Evolutionary conservation across 2,329 filamentous ascomycete species (phyloP), one percentile per base, ranked within the genome.

Genomic region (Diaporthe ampelina): DNA sequence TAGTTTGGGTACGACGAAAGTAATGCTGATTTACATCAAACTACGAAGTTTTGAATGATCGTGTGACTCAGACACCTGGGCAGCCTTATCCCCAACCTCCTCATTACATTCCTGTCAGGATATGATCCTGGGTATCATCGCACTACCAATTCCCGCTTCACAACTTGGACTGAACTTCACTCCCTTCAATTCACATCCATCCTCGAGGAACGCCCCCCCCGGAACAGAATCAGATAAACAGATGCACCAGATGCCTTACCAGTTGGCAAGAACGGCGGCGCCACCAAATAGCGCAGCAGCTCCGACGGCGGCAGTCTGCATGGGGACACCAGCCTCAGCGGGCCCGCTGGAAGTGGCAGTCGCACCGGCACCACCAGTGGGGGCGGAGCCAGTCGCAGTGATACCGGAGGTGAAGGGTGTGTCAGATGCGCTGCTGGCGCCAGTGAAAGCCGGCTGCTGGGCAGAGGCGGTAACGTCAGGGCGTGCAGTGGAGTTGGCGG

Each of bases 391-490:
- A 7, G 73, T 65, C 2, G 58, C 57, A 13, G 67, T 61, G 8
- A 73, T 37, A 2, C 26, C 73, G 3, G 73, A 72, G 26, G 73
- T 73, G 59, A 75, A 75, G 10, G 70, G 73, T 13, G 63, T 45
- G 15, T 19, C 59, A 9, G 59, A 48, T 26, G 81, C 79, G 21
- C 75, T 78, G 0, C 79, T 77, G 1, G 72, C 75, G 7, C 77
- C 76, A 59, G 74, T 76, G 65, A 81, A 84, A 0, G 80, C 83
- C 7, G 85, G 82, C 15, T 79, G 76, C 52, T 85, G 82, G 5
- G 81, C 82, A 32, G 78, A 78, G 1, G 81, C 76, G 4, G 79
- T 80, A 9, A 84, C 82, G 61, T 88, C 81, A 0, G 86, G 86
- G 24, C 77, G 75, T 4, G 79, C 81, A 3, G 77, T 77, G 19